Percentiles rank a stretch among this genome's conserved stretches.
phyloP scores from a whole-genome alignment of 139 green algal genomes.

The Deuterostichococcus epilithicus region DNA sequence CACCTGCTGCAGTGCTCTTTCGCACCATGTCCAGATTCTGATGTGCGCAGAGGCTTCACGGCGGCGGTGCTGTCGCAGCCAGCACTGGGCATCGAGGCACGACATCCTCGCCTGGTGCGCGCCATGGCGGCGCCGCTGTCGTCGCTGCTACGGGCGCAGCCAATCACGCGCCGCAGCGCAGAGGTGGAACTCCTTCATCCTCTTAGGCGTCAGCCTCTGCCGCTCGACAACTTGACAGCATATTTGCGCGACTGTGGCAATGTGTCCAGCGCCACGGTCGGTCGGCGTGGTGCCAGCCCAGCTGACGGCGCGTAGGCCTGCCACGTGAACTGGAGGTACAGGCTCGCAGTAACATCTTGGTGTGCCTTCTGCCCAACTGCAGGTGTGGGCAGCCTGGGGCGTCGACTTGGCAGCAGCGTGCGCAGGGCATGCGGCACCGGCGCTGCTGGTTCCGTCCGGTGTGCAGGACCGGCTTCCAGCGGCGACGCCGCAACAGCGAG shows the following conservation, averaged over 20 bases:
- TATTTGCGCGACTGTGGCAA: background rate
- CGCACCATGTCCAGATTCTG: background rate
- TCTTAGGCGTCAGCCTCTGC: background rate
- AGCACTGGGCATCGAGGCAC: constrained; percentile 15
- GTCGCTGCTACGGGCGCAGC: constrained; percentile 14
- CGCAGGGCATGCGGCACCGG: no score
- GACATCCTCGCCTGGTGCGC: constrained; percentile 15
- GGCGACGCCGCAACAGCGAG: background rate
- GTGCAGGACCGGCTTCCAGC: background rate
- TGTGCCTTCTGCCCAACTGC: constrained; percentile 13
- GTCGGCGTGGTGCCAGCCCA: no score
- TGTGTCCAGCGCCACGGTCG: no score
- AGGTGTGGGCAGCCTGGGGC: background rate
- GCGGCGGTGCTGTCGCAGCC: constrained; percentile 27
- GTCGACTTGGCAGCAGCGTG: background rate
- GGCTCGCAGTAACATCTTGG: background rate
- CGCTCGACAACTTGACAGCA: background rate
- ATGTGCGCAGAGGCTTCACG: constrained; percentile 12
- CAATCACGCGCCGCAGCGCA: constrained; percentile 14
- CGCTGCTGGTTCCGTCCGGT: constrained; percentile 3
- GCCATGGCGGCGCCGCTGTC: background rate
- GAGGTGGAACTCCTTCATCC: constrained; percentile 15
- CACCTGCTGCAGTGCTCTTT: no score
- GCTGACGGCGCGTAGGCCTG: background rate
- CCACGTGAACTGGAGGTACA: no score